Evolutionary conservation across 2,329 filamentous ascomycete genomes (phyloP).

Genomic region (Tolypocladium tropicale): DNA sequence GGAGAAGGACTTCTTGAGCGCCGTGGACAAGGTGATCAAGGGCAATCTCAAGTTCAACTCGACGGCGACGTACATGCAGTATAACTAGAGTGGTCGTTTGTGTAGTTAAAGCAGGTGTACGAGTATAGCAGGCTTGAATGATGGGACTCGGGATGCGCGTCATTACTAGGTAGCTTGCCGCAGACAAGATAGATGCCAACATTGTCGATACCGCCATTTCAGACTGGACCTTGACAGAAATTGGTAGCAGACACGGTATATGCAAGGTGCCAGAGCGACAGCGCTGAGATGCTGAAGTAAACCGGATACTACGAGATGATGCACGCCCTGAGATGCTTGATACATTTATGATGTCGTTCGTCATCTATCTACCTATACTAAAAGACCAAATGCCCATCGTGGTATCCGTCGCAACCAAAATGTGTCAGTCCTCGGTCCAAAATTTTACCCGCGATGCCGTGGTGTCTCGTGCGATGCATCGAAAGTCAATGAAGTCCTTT

Average conservation of each 20-base stretch:
- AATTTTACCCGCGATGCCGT: background rate
- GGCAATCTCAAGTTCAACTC: slow-evolving; percentile 99
- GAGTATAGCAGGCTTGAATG: slow-evolving; percentile 16
- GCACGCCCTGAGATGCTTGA: background rate
- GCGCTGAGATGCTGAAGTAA: background rate
- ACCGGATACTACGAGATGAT: no score
- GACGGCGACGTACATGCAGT: slow-evolving; percentile 96
- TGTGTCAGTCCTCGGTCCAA: background rate
- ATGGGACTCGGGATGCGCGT: slow-evolving; percentile 12
- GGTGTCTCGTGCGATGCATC: background rate
- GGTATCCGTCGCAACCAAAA: background rate
- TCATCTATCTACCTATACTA: background rate
- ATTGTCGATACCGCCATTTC: slow-evolving; percentile 1
- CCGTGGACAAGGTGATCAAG: slow-evolving; percentile 99
- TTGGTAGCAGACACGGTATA: no score
- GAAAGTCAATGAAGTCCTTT: background rate
- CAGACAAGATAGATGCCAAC: slow-evolving; percentile 6
- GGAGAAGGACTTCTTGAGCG: slow-evolving; percentile 96
- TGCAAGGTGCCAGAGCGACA: background rate
- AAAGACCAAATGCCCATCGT: background rate
- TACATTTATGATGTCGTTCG: background rate
- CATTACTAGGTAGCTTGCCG: slow-evolving; percentile 8
- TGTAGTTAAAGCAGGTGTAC: slow-evolving; percentile 22
- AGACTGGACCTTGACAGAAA: background rate
- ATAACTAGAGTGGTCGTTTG: slow-evolving; percentile 58